These are phyloP conservation scores for Potentilla sterilis DNA, from an alignment of 306 rosid genomes.

Conservation along the genomic window DNA sequence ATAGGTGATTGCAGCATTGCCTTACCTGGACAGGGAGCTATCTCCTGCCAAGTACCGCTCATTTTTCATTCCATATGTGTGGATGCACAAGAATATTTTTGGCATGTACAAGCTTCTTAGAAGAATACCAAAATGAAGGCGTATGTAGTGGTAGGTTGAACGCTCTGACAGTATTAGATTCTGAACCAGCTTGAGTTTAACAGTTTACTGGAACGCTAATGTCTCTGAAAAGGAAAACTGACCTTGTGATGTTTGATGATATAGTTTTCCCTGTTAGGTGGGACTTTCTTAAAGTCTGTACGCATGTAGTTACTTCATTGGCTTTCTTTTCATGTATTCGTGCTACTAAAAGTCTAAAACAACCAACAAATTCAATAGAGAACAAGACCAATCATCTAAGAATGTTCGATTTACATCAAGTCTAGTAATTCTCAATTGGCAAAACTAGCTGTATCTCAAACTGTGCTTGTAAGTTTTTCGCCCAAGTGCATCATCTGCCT, in stretches of 20 bases:
- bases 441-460: not conserved
- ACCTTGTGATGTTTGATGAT: not conserved
- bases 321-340: not conserved
- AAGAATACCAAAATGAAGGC: slow-evolving; percentile 46
- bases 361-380: not conserved
- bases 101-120: slow-evolving; percentile 84
- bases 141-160: not conserved
- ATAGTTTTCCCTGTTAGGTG: not conserved
- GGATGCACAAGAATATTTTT: slow-evolving; percentile 85
- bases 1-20: slow-evolving; percentile 78
- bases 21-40: slow-evolving; percentile 86
- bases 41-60: slow-evolving; percentile 85
- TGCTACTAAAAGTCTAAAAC: not conserved
- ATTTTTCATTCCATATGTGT: slow-evolving; percentile 82
- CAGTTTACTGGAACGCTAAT: not conserved
- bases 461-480: not conserved
- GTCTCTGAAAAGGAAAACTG: not conserved
- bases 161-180: slow-evolving; percentile 5
- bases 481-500: not conserved
- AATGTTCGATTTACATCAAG: not conserved
- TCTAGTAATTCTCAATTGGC: not conserved
- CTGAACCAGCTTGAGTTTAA: not conserved
- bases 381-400: not conserved
- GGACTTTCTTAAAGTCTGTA: not conserved
- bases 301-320: not conserved